These are phyloP conservation scores for Suillus plorans DNA, from an alignment of 768 basidiomycete species.

Conservation along the genomic window DNA sequence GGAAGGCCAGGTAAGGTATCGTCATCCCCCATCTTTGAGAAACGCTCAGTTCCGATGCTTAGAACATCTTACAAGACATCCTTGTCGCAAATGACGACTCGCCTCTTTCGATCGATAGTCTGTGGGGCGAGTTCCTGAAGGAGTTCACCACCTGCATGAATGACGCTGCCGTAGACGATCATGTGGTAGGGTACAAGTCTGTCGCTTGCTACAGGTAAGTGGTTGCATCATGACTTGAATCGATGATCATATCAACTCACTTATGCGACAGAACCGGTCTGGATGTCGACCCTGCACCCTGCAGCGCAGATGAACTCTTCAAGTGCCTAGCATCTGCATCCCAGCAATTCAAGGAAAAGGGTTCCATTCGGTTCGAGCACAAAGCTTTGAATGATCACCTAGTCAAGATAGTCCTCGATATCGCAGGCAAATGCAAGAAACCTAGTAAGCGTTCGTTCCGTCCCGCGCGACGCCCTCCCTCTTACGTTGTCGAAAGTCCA, in stretches of 20 bases:
- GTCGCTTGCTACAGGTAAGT: constrained; percentile 61
- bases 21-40: constrained; percentile 3
- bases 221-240: background rate
- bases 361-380: constrained; percentile 51
- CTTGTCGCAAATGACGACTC: constrained; percentile 14
- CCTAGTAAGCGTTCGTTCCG: constrained; percentile 47
- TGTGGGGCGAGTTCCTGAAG: constrained; percentile 30
- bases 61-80: constrained; percentile 23
- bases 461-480: background rate
- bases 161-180: constrained; percentile 38
- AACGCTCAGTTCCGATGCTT: background rate
- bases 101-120: constrained; percentile 8
- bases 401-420: constrained; percentile 51
- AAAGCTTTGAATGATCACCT: constrained; percentile 69
- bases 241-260: background rate
- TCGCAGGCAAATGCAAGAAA: constrained; percentile 52
- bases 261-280: constrained; percentile 54
- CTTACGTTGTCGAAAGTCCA: constrained; percentile 50
- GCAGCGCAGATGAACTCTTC: constrained; percentile 29
- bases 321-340: constrained; percentile 32
- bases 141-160: constrained; percentile 38
- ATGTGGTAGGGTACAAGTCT: constrained; percentile 73
- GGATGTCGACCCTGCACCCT: constrained; percentile 39
- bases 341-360: constrained; percentile 34
- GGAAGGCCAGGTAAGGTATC: constrained; percentile 60